phyloP scores from a whole-genome alignment of 768 basidiomycete genomes.

The Amyloporia xantha region DNA sequence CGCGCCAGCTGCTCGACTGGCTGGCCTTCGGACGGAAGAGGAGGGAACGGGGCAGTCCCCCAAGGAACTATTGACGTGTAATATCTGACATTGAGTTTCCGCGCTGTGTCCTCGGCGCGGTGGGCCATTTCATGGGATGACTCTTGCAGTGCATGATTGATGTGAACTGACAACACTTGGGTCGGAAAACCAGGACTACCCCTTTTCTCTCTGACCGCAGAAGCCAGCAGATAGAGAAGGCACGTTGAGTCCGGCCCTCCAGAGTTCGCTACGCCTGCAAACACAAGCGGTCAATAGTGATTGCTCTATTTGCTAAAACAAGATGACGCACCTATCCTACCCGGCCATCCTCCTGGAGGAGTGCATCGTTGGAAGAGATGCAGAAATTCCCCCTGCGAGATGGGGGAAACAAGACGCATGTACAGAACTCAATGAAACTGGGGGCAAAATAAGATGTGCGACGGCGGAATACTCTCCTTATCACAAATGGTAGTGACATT shows the following conservation, averaged over 20 bases:
- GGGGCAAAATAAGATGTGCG: not conserved
- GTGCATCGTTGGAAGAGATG: conserved; percentile 37
- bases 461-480: no score
- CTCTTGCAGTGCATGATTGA: conserved; percentile 66
- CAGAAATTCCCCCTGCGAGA: conserved; percentile 43
- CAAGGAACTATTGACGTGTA: conserved; percentile 46
- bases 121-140: conserved; percentile 51
- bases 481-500: no score
- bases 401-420: conserved; percentile 22
- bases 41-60: conserved; percentile 46
- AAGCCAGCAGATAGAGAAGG: conserved; percentile 60
- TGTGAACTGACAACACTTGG: conserved; percentile 48
- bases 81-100: conserved; percentile 38
- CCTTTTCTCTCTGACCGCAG: conserved; percentile 26
- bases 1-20: conserved; percentile 55
- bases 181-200: conserved; percentile 13
- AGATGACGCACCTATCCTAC: conserved; percentile 35
- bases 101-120: conserved; percentile 38
- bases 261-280: conserved; percentile 66
- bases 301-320: not conserved
- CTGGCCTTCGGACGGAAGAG: conserved; percentile 31
- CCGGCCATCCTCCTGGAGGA: conserved; percentile 46
- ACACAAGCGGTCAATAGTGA: not conserved
- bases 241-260: conserved; percentile 82
- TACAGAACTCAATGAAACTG: not conserved